phyloP scores from a whole-genome alignment of 352 stramenopile species.

The Vaucheria bursata region DNA sequence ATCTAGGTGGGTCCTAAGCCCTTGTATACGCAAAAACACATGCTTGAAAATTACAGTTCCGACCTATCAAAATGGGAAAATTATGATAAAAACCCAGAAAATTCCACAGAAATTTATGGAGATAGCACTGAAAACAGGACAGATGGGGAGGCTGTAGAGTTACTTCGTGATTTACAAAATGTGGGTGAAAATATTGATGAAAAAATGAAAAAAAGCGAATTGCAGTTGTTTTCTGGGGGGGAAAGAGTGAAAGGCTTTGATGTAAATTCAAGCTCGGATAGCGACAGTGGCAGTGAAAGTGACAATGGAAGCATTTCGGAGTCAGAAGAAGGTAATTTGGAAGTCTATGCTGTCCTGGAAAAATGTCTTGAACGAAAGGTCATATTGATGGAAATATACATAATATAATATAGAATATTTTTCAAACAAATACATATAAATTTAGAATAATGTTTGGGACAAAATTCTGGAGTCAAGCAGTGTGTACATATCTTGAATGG shows the following conservation, averaged over 20 bases:
- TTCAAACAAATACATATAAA: too few relatives aligned
- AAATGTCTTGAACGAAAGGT: too few relatives aligned
- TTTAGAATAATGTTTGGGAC: too few relatives aligned
- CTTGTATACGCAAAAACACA: background rate
- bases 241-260: background rate
- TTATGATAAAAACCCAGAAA: background rate
- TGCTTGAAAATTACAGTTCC: background rate
- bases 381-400: too few relatives aligned
- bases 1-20: background rate
- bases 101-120: too few relatives aligned
- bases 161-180: slow-evolving; percentile 88
- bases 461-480: too few relatives aligned
- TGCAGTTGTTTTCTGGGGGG: slow-evolving; percentile 87
- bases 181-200: slow-evolving; percentile 79
- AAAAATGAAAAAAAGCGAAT: slow-evolving; percentile 76
- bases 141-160: slow-evolving; percentile 52
- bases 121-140: slow-evolving; percentile 52
- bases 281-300: slow-evolving; percentile 47
- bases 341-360: too few relatives aligned
- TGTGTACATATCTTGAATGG: too few relatives aligned
- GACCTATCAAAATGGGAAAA: background rate
- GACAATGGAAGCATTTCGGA: slow-evolving; percentile 59
- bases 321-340: too few relatives aligned
- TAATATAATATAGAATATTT: too few relatives aligned
- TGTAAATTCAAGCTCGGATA: slow-evolving; percentile 5